phyloP scores from a whole-genome alignment of 164 flowering plant species.

The Sedum album region DNA sequence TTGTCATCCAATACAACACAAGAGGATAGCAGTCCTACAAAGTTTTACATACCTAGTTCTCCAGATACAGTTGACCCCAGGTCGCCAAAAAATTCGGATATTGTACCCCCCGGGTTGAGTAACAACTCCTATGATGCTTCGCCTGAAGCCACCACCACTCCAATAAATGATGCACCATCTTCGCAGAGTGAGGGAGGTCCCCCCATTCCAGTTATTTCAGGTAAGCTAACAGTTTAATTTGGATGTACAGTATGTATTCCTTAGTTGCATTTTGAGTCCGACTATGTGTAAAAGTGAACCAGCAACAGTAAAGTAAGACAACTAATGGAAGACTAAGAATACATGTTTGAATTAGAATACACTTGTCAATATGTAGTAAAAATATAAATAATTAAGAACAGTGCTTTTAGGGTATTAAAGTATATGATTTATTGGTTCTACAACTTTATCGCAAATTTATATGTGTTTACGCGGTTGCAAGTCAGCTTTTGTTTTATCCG shows the following conservation, averaged over 20 bases:
- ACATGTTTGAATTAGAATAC: too few relatives aligned
- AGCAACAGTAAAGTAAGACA: too few relatives aligned
- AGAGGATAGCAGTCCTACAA: background rate
- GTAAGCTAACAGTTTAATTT: conserved; percentile 8
- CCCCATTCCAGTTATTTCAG: conserved; percentile 15
- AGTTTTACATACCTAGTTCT: background rate
- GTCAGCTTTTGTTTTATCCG: background rate
- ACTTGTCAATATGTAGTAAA: too few relatives aligned
- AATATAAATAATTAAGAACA: too few relatives aligned
- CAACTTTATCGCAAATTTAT: background rate
- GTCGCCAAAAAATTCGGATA: background rate
- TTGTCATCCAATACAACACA: background rate
- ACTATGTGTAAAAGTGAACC: too few relatives aligned
- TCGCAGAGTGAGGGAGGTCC: background rate
- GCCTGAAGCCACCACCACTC: background rate
- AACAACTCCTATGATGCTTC: conserved; percentile 2
- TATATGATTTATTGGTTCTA: too few relatives aligned
- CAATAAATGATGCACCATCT: background rate
- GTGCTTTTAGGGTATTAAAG: too few relatives aligned
- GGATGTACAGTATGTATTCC: background rate
- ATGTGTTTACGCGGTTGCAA: background rate
- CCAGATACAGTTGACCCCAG: background rate
- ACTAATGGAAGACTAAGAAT: too few relatives aligned
- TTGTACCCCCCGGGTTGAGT: background rate
- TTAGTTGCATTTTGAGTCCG: background rate